phyloP scores from a whole-genome alignment of 2,329 filamentous ascomycete genomes.

The Neodidymelliopsis sp. region DNA sequence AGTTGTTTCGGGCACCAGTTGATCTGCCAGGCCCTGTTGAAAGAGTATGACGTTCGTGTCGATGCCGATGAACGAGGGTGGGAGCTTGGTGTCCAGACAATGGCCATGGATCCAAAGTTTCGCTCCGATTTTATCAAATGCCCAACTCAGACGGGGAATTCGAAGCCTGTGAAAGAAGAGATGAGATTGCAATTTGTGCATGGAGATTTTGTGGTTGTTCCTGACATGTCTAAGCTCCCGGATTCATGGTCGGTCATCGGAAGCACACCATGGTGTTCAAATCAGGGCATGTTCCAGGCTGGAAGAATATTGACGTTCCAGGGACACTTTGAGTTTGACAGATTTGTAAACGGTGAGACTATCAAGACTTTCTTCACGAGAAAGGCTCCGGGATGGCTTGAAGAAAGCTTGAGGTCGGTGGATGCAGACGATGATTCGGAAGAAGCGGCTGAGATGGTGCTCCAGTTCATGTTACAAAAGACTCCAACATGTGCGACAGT shows the following conservation, averaged over 20 bases:
- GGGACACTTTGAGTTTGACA: slow-evolving; percentile 56
- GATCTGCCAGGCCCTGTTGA: slow-evolving; percentile 50
- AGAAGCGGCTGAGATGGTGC: slow-evolving; percentile 41
- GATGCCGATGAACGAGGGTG: slow-evolving; percentile 37
- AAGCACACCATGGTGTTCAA: slow-evolving; percentile 42
- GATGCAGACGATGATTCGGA: slow-evolving; percentile 41
- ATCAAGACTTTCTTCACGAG: slow-evolving; percentile 46
- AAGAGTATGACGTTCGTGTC: slow-evolving; percentile 34
- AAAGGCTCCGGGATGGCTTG: slow-evolving; percentile 31
- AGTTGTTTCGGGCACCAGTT: slow-evolving; percentile 57
- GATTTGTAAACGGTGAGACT: slow-evolving; percentile 51
- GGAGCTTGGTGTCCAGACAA: slow-evolving; percentile 38
- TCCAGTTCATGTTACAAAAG: slow-evolving; percentile 41
- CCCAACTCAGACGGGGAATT: neutral
- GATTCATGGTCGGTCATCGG: slow-evolving; percentile 31
- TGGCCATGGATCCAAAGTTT: slow-evolving; percentile 27
- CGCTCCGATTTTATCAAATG: neutral
- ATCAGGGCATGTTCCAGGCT: slow-evolving; percentile 52
- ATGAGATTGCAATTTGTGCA: slow-evolving; percentile 52
- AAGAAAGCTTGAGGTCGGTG: slow-evolving; percentile 26
- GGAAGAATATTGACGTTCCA: slow-evolving; percentile 53
- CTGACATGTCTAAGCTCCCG: slow-evolving; percentile 23
- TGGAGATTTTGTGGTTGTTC: slow-evolving; percentile 39
- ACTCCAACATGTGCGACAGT: slow-evolving; percentile 4
- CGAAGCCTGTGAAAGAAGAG: slow-evolving; percentile 10